Base-by-base conservation (phyloP, 1,139 yeast species). In the Yamadazyma triangularis region DNA sequence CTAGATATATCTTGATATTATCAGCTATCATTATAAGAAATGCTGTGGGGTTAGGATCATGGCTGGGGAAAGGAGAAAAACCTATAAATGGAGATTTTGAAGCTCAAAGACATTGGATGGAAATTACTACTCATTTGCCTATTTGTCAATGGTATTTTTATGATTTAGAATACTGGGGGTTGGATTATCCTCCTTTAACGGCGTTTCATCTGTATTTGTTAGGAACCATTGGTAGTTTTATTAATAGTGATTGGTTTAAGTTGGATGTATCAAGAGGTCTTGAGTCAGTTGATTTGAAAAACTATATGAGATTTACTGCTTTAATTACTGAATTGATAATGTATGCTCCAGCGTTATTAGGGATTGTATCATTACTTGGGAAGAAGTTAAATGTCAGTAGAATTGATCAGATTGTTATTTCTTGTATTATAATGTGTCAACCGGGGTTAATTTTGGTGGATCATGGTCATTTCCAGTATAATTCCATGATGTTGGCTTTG, bases 21-120 rank as follows among this genome's bases (percentile, higher is more conserved):
- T 75, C 85, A 38, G 88, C 94, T 1, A 58, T 88, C 7, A 74
- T 91, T 13, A 69, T 89, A 4, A 67, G 95, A 42, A 73, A 87
- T 30, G 95, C 95, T 1, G 81, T 91, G 12, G 96, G 96, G 0
- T 64, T 89, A 27, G 98, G 97, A 0, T 73, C 89, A 3, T 89
- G 77, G 51, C 87, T 95, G 29, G 98, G 95, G 0, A 54, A 58
- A 41, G 60, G 65, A 8, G 61, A 66, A 4, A 77, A 81, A 10
- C 97, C 97, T 6, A 74, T 86, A 74, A 79, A 67, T 61, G 98
- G 98, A 4, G 98, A 91, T 53, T 91, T 91, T 51, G 99, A 93
- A 56, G 97, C 98, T 0, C 98, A 93, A 55, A 71, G 98, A 42
- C 98, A 91, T 53, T 91, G 98, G 98, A 73, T 91, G 77, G 98